A percentile compares a stretch with the other conserved stretches of the same genome.
These are phyloP conservation scores for Fraxinus latifolia DNA, from an alignment of 305 asterid genomes.

Conservation along the genomic window DNA sequence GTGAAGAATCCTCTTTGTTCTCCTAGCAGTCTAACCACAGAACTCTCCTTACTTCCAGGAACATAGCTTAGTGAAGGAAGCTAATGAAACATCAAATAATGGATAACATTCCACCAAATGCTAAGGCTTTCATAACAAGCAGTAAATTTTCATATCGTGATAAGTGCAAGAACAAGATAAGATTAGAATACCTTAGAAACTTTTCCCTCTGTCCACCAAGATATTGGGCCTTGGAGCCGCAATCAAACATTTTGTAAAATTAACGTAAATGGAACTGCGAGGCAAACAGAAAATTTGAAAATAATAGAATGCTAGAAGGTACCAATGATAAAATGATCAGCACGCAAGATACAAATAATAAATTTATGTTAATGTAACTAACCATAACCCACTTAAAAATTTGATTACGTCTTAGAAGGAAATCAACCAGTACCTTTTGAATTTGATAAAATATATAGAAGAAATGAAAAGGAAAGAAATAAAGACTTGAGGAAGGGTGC, in stretches of 20 bases:
- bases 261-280: constrained; percentile 48
- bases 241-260: constrained; percentile 67
- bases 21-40: constrained; percentile 12
- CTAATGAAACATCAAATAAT: neutral
- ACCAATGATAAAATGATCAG: neutral
- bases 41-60: neutral
- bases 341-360: neutral
- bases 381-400: neutral
- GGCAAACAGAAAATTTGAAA: constrained; percentile 21
- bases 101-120: neutral
- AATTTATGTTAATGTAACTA: neutral
- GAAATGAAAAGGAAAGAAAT: neutral
- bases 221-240: constrained; percentile 69
- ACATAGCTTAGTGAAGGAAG: neutral
- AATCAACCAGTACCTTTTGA: neutral
- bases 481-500: neutral
- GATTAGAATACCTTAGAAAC: constrained; percentile 71
- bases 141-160: neutral
- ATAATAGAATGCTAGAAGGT: constrained; percentile 14
- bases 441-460: neutral
- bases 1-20: neutral
- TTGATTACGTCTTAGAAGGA: neutral
- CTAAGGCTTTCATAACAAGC: neutral
- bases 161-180: constrained; percentile 7
- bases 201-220: constrained; percentile 74